Evolutionary conservation across 768 basidiomycete species (phyloP), one percentile per base, ranked within the genome.

Genomic region (Hygrophorus russula): DNA sequence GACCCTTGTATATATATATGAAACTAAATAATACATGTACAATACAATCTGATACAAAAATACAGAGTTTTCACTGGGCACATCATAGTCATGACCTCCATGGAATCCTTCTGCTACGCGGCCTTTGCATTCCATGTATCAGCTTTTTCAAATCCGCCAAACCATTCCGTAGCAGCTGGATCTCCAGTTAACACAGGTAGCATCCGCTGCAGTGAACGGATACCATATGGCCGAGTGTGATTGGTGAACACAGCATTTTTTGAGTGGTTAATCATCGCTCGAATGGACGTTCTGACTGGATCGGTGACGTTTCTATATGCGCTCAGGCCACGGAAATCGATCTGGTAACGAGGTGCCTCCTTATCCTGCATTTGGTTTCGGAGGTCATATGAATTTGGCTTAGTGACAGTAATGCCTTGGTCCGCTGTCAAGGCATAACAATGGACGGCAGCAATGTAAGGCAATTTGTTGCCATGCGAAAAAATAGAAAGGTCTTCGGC

Each of bases 391-490:
- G 12, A n/a, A 38, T 24, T 38, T 15, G 15, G 37, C 20, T 17
- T 19, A 12, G 37, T 38, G 14, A 18, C 18, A 11, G n/a, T 17
- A 12, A 38, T 38, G n/a, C 37, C 37, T 38, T 38, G n/a, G n/a
- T n/a, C n/a, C n/a, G n/a, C 11, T 6, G 19, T 42, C 36, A 46
- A 24, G 3, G 42, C 46, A 44, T 53, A 53, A 30, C 50, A 48
- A 41, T 53, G 50, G 10, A 53, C 50, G 5, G 50, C 41, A 14
- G 46, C 36, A 13, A 53, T 49, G 38, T 53, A 53, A 27, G 46
- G 51, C 32, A 51, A 30, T 30, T 13, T 9, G 41, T 42, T 29
- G 12, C 41, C 41, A 8, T 29, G 10, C 18, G 41, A 42, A 42
- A 42, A 42, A 6, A 42, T 6, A 13, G n/a, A 24, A 12, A 42